Conservation (phyloP, 345 rosid species). For the Physaria fendleri region DNA sequence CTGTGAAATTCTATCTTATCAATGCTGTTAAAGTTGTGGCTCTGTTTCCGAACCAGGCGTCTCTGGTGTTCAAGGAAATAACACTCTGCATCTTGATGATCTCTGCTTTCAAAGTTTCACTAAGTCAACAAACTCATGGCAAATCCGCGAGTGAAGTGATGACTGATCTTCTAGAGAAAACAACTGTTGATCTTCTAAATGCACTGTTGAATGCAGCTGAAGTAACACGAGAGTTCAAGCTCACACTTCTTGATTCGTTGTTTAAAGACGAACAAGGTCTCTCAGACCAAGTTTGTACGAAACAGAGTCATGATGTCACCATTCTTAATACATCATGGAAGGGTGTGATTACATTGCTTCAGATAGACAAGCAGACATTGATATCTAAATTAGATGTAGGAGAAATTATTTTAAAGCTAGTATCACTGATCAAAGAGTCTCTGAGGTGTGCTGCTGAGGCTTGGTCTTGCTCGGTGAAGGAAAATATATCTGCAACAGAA, state of each 20-base stretch:
- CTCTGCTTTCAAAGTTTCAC: constrained; percentile 48
- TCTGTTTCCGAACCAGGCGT: constrained; percentile 61
- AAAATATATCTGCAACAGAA: constrained; percentile 54
- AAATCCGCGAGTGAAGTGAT: constrained; percentile 58
- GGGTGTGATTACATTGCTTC: no score
- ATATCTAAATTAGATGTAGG: constrained; percentile 44
- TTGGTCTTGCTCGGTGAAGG: constrained; percentile 61
- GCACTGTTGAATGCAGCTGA: constrained; percentile 57
- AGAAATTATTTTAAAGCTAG: constrained; percentile 54
- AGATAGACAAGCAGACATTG: no score
- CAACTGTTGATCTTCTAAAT: constrained; percentile 49
- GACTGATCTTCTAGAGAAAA: constrained; percentile 73
- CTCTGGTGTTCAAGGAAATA: constrained; percentile 50
- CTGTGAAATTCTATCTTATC: constrained; percentile 81
- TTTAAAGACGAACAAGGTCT: constrained; percentile 33
- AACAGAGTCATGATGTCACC: constrained; percentile 23
- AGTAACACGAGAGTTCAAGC: constrained; percentile 43
- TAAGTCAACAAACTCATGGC: constrained; percentile 44
- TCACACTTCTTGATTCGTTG: constrained; percentile 57
- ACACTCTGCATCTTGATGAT: constrained; percentile 46
- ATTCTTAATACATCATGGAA: no score
- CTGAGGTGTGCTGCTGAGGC: constrained; percentile 59
- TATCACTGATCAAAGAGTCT: constrained; percentile 56
- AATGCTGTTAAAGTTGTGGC: constrained; percentile 71
- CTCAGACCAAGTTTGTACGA: constrained; percentile 24